Conservation (phyloP, 2,329 filamentous ascomycete genomes). For the Sarocladiaceae sp. region DNA sequence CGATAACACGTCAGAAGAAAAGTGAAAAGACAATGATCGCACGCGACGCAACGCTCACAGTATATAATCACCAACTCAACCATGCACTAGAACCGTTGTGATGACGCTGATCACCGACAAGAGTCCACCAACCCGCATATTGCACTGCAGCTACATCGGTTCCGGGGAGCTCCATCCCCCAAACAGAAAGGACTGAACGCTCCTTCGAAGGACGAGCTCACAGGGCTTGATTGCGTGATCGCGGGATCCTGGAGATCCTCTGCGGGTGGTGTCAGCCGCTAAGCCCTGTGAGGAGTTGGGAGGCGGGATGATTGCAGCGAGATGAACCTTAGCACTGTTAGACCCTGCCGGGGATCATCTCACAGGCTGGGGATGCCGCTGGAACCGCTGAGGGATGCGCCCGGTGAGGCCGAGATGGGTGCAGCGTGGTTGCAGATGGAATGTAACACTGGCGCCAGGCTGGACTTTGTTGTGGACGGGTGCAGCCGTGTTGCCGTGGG, state of each 20-base stretch:
- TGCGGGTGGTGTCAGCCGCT: not conserved
- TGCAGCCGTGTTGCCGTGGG: not conserved
- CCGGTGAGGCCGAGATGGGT: not conserved
- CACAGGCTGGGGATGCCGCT: not conserved
- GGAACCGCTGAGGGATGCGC: not conserved
- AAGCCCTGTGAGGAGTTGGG: not conserved
- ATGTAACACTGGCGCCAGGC: not conserved
- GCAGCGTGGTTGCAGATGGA: not conserved
- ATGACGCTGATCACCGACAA: not conserved
- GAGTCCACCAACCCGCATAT: slow-evolving; percentile 1
- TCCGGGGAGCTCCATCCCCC: not conserved
- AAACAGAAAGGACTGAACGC: not conserved
- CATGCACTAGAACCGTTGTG: not conserved
- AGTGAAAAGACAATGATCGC: not conserved
- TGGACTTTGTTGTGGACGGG: not conserved
- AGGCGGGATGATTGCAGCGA: not conserved
- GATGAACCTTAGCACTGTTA: not conserved
- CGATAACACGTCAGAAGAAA: not conserved
- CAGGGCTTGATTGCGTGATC: slow-evolving; percentile 8
- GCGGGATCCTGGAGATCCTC: not conserved
- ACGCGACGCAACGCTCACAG: not conserved
- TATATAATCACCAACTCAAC: not conserved
- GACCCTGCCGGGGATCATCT: not conserved
- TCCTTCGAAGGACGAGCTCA: not conserved
- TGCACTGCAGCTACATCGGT: not conserved